Evolutionary conservation across 2,329 filamentous ascomycete species (phyloP).

Genomic region (Stagonosporopsis vannaccii): DNA sequence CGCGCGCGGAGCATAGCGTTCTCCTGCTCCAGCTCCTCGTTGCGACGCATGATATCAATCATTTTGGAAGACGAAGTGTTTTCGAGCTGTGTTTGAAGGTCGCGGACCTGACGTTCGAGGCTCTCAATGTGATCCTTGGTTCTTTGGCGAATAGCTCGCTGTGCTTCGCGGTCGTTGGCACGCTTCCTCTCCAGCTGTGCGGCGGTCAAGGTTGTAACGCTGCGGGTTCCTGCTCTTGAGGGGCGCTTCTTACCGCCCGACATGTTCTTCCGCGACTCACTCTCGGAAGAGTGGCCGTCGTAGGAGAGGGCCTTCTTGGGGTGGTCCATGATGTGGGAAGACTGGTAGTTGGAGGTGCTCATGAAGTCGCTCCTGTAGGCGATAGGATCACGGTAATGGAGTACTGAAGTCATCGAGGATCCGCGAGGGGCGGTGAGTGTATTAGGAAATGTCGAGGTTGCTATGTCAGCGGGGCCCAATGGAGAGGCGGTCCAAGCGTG

Average conservation of each 20-base stretch:
- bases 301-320: constrained; percentile 48
- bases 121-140: constrained; percentile 67
- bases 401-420: constrained; percentile 52
- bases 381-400: constrained; percentile 49
- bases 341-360: constrained; percentile 45
- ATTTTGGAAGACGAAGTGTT: constrained; percentile 55
- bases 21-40: constrained; percentile 63
- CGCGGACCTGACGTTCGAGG: constrained; percentile 62
- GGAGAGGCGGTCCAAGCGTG: constrained; percentile 35
- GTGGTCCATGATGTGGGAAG: constrained; percentile 48
- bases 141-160: constrained; percentile 65
- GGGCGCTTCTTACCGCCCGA: constrained; percentile 55
- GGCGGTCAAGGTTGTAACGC: constrained; percentile 63
- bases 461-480: constrained; percentile 41
- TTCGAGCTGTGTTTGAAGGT: constrained; percentile 59
- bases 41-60: constrained; percentile 60
- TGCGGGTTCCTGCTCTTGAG: constrained; percentile 64
- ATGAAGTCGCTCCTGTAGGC: constrained; percentile 50
- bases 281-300: constrained; percentile 50
- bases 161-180: constrained; percentile 67
- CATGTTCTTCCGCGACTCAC: constrained; percentile 47
- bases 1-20: constrained; percentile 60
- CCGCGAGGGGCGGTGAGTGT: constrained; percentile 45
- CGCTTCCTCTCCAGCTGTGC: constrained; percentile 67
- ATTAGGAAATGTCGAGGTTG: constrained; percentile 39